Base-by-base conservation (phyloP, 225 moss, liverwort and hornwort genomes). In the Pseudoscleropodium purum region DNA sequence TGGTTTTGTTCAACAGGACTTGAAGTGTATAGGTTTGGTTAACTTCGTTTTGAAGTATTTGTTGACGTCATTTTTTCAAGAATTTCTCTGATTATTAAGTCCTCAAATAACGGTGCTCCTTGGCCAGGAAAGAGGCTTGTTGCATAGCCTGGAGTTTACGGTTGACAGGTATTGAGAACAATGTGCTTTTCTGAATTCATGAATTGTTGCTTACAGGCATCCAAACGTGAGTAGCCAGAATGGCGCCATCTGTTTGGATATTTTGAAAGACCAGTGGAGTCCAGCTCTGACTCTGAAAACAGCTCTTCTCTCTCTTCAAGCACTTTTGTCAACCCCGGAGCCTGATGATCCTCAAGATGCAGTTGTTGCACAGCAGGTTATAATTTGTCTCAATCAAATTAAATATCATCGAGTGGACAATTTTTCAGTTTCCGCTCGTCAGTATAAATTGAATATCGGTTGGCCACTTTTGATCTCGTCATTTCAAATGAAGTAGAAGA, bases 321-420 rank as follows among this genome's bases (percentile, higher is more conserved):
- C 96, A 24, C 95, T 99, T 85, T 90, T 99, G 64, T 97, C 99
- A 82, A 99, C 96, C 45, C 99, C 99, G 47, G 95, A 96, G 93
- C 99, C 97, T 65, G 97, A 96, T 91, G 99, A 99, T 91, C 97
- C 99, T 75, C 97, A 99, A 90, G 99, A 99, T 93, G 99, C 97
- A 84, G 99, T 99, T 80, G 99, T 99, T 85, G 99, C 97, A 73
- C 94, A 97, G 90, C 99, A 99, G 96, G 99, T 99, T 72, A 82
- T 95, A 47, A 74, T 39, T 60, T 70, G 81, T 61, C 47, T 70
- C 11, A 41, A 78, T 62, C 34, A 62, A 74, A 21, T 90, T 54
- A 54, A 51, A n/a, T 49, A 85, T 27, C 18, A 61, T 72, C 57
- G 36, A 60, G 60, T 75, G 60, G 34, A 65, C n/a, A 65, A 27